phyloP scores from a whole-genome alignment of 495 filamentous ascomycete species.

The Trichoderma orchidacearum region DNA sequence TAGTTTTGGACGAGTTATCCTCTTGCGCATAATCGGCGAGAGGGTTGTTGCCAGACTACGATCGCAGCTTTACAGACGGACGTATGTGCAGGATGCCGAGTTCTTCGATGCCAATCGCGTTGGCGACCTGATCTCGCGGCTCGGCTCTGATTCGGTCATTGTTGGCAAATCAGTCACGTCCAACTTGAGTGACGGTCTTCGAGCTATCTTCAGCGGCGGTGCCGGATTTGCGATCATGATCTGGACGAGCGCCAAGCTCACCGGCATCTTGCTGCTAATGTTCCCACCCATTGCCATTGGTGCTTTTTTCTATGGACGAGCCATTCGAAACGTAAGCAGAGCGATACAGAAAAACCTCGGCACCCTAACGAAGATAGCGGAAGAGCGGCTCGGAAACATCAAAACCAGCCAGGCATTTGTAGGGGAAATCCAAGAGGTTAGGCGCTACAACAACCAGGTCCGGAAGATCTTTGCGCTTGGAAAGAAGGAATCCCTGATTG shows the following conservation, averaged over 20 bases:
- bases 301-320: slow-evolving; percentile 80
- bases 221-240: slow-evolving; percentile 86
- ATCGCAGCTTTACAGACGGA: slow-evolving; percentile 78
- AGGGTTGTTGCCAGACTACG: slow-evolving; percentile 81
- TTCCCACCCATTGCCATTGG: slow-evolving; percentile 86
- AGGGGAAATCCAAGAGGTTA: slow-evolving; percentile 79
- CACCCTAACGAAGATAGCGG: slow-evolving; percentile 86
- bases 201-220: slow-evolving; percentile 72
- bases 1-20: slow-evolving; percentile 88
- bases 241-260: slow-evolving; percentile 84
- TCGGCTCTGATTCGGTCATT: slow-evolving; percentile 92
- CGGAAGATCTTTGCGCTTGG: slow-evolving; percentile 84
- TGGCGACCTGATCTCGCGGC: slow-evolving; percentile 86
- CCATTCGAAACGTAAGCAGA: slow-evolving; percentile 74
- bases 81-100: slow-evolving; percentile 89
- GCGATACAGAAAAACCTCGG: slow-evolving; percentile 89
- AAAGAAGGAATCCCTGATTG: slow-evolving; percentile 70
- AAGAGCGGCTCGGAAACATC: slow-evolving; percentile 90
- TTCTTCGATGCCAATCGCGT: slow-evolving; percentile 98
- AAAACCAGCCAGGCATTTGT: slow-evolving; percentile 92
- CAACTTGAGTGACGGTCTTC: slow-evolving; percentile 86
- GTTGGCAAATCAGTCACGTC: slow-evolving; percentile 98
- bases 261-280: slow-evolving; percentile 69
- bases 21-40: slow-evolving; percentile 91
- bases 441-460: slow-evolving; percentile 81